Evolutionary conservation across 2,329 filamentous ascomycete genomes (phyloP), one percentile per base, ranked within the genome.

Genomic region (Ophiostoma angusticollis): DNA sequence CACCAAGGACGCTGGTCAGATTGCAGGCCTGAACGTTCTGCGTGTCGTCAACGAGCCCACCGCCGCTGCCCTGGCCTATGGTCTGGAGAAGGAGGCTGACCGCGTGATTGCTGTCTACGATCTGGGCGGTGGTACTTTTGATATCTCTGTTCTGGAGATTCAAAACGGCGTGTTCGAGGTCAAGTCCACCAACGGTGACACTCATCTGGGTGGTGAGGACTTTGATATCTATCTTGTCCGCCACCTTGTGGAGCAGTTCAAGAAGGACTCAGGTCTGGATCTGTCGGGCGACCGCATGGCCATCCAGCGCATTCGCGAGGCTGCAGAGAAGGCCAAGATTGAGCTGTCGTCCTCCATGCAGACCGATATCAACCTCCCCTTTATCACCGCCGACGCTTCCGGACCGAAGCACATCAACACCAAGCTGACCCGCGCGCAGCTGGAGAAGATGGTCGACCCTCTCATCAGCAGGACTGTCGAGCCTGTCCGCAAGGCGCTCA

Each of bases 1-100:
- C 47, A 96, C 89, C 68, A 96, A 96, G 80, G 89, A 96, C 55
- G 84, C 89, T 56, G 89, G 89, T 80, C 78, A 93, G 58, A 96
- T 96, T 61, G 84, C 89, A 51, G 89, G 89, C 58, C 78, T 96
- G 45, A 96, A 96, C 71, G 89, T 96, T 55, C 85, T 96, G 60
- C 84, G 89, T 70, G 95, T 96, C 74, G 94, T 96, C 74, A 96
- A 96, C 79, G 89, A 96, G 74, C 89, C 89, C 46, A 96, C 89
- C 34, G 89, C 89, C 27, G 89, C 89, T 53, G 89, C 89, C 56
- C 95, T 96, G 56, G 89, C 89, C 61, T 96, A 96, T 66, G 89
- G 89, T 78, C 83, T 96, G 45, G 89, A 95, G 74, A 94, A 94
- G 81, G 95, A 94, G 81, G 72, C 78, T 41, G 81, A 89, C 66